Conservation (phyloP, 1,139 yeast genomes). For the Saccharomyces hybrid region DNA sequence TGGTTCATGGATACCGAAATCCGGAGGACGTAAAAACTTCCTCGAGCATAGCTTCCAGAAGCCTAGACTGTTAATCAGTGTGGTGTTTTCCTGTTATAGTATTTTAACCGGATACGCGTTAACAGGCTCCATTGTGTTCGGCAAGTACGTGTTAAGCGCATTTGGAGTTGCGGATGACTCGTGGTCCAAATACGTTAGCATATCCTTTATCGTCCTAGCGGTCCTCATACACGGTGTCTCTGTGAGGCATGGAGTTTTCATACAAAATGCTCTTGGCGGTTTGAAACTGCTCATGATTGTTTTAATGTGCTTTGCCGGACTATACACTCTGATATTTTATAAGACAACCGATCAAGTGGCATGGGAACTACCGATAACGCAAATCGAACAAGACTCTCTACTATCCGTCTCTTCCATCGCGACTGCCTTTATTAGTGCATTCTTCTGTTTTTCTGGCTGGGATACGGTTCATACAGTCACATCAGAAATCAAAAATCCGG, state of each 20-base stretch:
- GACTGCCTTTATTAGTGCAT: constrained; percentile 49
- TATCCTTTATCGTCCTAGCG: constrained; percentile 38
- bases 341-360: constrained; percentile 4
- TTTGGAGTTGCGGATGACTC: constrained; percentile 38
- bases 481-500: constrained; percentile 53
- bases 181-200: constrained; percentile 38
- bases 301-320: constrained; percentile 43
- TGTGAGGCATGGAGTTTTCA: constrained; percentile 43
- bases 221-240: constrained; percentile 47
- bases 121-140: constrained; percentile 61
- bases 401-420: constrained; percentile 43
- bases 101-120: constrained; percentile 57
- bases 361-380: constrained; percentile 10
- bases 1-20: constrained; percentile 61
- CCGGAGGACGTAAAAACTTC: constrained; percentile 69
- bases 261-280: constrained; percentile 52
- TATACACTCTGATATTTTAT: constrained; percentile 41
- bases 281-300: constrained; percentile 43
- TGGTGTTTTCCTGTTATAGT: constrained; percentile 48
- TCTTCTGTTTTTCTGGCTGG: constrained; percentile 61
- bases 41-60: constrained; percentile 54
- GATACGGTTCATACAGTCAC: constrained; percentile 54
- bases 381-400: constrained; percentile 24
- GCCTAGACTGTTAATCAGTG: constrained; percentile 54
- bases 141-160: constrained; percentile 52